phyloP scores from a whole-genome alignment of 768 basidiomycete species.

The Tylopilus balloui region DNA sequence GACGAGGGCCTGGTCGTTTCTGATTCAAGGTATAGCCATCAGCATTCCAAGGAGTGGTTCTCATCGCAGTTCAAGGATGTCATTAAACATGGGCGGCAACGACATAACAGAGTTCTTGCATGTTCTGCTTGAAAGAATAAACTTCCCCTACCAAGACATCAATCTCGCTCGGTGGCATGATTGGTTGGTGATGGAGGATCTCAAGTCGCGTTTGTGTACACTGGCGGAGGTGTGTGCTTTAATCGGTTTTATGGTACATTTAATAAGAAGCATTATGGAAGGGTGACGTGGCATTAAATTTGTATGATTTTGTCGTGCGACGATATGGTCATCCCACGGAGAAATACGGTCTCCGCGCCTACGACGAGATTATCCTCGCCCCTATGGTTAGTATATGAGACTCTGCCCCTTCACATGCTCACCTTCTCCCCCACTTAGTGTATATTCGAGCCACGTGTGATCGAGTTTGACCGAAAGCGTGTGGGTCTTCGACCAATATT shows the following conservation, averaged over 20 bases:
- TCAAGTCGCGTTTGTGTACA: constrained; percentile 82
- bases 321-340: constrained; percentile 69
- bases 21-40: constrained; percentile 69
- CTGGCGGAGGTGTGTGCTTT: constrained; percentile 68
- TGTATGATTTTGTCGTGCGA: constrained; percentile 88
- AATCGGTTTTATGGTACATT: background rate
- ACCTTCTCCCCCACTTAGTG: constrained; percentile 50
- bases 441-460: constrained; percentile 88
- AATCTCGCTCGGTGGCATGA: constrained; percentile 76
- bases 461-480: constrained; percentile 82
- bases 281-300: constrained; percentile 85
- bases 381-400: constrained; percentile 65
- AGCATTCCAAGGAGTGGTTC: constrained; percentile 1
- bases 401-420: background rate
- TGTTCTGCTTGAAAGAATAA: constrained; percentile 71
- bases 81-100: constrained; percentile 86
- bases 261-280: constrained; percentile 30
- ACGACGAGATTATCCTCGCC: constrained; percentile 93
- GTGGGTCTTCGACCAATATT: constrained; percentile 45
- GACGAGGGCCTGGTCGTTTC: constrained; percentile 87
- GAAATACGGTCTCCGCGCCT: constrained; percentile 87
- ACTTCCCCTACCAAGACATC: constrained; percentile 85
- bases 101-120: constrained; percentile 90
- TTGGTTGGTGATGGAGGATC: constrained; percentile 87
- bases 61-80: constrained; percentile 46